phyloP scores from a whole-genome alignment of 805 yeast genomes.

The Cyberlindnera maclurae region DNA sequence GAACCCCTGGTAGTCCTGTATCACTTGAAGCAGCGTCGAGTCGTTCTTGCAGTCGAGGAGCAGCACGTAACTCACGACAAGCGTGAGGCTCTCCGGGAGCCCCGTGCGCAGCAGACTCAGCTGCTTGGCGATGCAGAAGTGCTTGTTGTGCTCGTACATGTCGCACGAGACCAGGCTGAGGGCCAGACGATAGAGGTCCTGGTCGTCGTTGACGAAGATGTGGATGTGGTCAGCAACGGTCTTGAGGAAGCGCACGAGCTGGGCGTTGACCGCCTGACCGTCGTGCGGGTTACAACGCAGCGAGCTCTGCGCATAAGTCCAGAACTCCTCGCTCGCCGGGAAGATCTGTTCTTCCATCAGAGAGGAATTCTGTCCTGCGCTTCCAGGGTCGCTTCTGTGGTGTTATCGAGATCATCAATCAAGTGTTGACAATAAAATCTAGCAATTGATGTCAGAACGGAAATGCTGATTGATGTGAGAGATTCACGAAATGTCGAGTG shows the following conservation, averaged over 20 bases:
- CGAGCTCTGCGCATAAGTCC: constrained; percentile 12
- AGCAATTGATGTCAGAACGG: too few species aligned
- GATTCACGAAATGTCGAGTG: neutral
- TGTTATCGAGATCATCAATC: too few species aligned
- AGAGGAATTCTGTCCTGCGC: too few species aligned
- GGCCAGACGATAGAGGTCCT: constrained; percentile 31
- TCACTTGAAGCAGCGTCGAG: constrained; percentile 33
- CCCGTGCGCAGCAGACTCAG: constrained; percentile 35
- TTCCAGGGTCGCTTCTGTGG: neutral
- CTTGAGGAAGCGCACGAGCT: constrained; percentile 18
- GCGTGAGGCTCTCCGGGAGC: constrained; percentile 30
- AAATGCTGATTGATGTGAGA: constrained; percentile 1
- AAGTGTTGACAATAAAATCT: neutral
- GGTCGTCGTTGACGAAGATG: constrained; percentile 20
- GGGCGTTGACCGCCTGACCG: constrained; percentile 12
- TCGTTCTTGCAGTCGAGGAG: constrained; percentile 39
- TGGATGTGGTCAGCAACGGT: constrained; percentile 20
- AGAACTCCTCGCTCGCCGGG: constrained; percentile 15
- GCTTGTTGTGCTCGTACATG: constrained; percentile 30
- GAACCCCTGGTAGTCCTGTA: constrained; percentile 49
- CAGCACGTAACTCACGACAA: constrained; percentile 36
- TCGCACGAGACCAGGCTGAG: constrained; percentile 27
- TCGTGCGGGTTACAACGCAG: constrained; percentile 10
- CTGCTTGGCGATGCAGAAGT: constrained; percentile 44
- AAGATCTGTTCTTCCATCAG: constrained; percentile 16